Base-by-base conservation (phyloP, 2,329 filamentous ascomycete species). In the Pyrenochaeta sp. region DNA sequence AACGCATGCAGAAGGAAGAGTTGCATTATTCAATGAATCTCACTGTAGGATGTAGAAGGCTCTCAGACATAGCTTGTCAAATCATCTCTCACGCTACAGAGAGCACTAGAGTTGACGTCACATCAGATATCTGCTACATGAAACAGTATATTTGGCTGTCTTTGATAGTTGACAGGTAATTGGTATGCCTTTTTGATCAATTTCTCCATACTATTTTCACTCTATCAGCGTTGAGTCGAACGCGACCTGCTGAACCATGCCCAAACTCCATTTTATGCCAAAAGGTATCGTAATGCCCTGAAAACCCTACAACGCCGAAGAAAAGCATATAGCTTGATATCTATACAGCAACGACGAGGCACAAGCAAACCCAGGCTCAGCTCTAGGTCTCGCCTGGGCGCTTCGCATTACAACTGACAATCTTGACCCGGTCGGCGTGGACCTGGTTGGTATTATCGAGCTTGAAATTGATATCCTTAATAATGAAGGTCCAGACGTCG, bases 391-490 rank as follows among this genome's bases (percentile, higher is more conserved):
- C 86, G 9, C 86, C 86, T 45, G 86, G 87, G 59, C 86, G 84
- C 83, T 97, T 97, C 64, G 93, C 93, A 72, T 96, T 97, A 79
- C 94, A 98, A 78, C 91, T 96, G 44, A 99, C 95, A 66, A 99
- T 99, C 87, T 98, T 98, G 78, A 99, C 91, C 76, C 92, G 94
- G 73, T 97, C 94, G 17, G 93, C 92, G 32, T 85, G 81, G 12
- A 98, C 87, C 0, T 86, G 85, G 56, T 87, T 85, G 51, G 85
- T 86, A 64, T 90, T 91, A 67, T 98, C 94, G 81, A 98, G 89
- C 81, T 99, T 99, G 82, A 99, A 98, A n/a, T 89, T 92, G 50
- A 98, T 93, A 64, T 98, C 95, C 79, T 97, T 97, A 79, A 99
- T 96, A 53, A 99, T 85, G 77, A 99, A 99, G 1, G 95, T 99